A percentile compares a stretch with the other conserved stretches of the same genome.
These are phyloP conservation scores for Tieghemostelium lacteum DNA, from an alignment of 78 protist genomes.

Conservation along the genomic window DNA sequence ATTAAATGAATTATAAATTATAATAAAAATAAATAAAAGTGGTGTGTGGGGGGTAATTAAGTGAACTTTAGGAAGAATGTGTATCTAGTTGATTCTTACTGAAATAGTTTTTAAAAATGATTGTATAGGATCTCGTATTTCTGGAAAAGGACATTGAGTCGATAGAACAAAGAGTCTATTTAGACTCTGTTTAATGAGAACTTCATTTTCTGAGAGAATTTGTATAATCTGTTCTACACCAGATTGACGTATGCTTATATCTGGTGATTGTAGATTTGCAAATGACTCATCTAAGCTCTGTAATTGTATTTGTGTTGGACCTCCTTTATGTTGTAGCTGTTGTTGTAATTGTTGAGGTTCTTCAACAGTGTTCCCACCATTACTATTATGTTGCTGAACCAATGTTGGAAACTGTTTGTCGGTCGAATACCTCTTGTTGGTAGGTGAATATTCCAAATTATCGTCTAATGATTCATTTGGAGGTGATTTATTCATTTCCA, in stretches of 20 bases:
- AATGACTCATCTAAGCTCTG: constrained; percentile 28
- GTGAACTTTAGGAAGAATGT: no score
- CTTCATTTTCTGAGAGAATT: constrained; percentile 46
- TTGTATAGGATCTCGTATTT: constrained; percentile 43
- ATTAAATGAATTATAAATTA: not conserved
- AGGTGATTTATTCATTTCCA: not conserved
- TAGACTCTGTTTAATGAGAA: constrained; percentile 20
- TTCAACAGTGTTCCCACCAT: no score
- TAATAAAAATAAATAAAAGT: no score
- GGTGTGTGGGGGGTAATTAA: no score
- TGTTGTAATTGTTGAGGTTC: no score
- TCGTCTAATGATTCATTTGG: no score
- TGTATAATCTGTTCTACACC: constrained; percentile 41
- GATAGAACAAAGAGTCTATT: constrained; percentile 34
- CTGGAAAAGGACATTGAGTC: constrained; percentile 63
- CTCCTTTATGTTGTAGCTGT: no score
- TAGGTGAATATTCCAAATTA: no score
- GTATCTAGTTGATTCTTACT: no score
- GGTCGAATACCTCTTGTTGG: no score
- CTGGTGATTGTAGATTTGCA: constrained; percentile 62
- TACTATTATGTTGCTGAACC: not conserved
- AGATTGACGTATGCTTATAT: constrained; percentile 15
- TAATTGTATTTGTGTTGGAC: no score
- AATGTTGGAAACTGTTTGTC: no score
- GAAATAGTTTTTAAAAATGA: constrained; percentile 39